A percentile compares a stretch with the other conserved stretches of the same genome.
Evolutionary conservation across 768 basidiomycete genomes (phyloP).

Genomic region (Boletus fagicola): DNA sequence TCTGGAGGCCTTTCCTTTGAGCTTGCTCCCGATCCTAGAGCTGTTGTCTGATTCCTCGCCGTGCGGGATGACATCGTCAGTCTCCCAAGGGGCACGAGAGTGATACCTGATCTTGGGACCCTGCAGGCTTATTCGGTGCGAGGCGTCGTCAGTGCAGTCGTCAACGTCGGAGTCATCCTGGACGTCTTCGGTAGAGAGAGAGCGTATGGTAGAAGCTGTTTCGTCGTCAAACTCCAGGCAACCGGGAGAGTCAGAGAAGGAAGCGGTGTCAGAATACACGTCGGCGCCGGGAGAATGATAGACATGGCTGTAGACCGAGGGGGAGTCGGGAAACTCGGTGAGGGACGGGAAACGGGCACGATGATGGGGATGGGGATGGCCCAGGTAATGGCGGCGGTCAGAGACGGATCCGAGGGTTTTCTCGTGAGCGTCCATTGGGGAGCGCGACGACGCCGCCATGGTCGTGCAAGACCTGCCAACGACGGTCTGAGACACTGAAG

Average conservation of each 20-base stretch:
- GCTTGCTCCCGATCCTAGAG: conserved; percentile 30
- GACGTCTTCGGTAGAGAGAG: conserved; percentile 30
- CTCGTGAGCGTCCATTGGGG: conserved; percentile 40
- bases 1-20: conserved; percentile 29
- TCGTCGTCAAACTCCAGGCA: conserved; percentile 61
- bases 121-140: conserved; percentile 62
- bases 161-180: conserved; percentile 37
- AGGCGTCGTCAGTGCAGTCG: conserved; percentile 43
- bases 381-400: conserved; percentile 45
- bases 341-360: conserved; percentile 51
- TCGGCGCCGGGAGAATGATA: conserved; percentile 53
- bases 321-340: conserved; percentile 62
- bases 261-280: conserved; percentile 24
- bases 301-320: conserved; percentile 64
- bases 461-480: conserved; percentile 11
- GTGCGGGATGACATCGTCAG: conserved; percentile 46
- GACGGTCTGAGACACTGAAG: conserved; percentile 5
- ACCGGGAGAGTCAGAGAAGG: conserved; percentile 43
- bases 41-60: conserved; percentile 48
- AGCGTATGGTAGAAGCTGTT: conserved; percentile 25
- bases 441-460: conserved; percentile 44
- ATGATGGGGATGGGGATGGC: conserved; percentile 41
- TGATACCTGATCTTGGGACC: conserved; percentile 86
- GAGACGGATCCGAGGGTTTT: conserved; percentile 27
- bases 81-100: conserved; percentile 81